Base-by-base conservation (phyloP, 1,139 yeast species). In the Protomyces arabidopsidicola region DNA sequence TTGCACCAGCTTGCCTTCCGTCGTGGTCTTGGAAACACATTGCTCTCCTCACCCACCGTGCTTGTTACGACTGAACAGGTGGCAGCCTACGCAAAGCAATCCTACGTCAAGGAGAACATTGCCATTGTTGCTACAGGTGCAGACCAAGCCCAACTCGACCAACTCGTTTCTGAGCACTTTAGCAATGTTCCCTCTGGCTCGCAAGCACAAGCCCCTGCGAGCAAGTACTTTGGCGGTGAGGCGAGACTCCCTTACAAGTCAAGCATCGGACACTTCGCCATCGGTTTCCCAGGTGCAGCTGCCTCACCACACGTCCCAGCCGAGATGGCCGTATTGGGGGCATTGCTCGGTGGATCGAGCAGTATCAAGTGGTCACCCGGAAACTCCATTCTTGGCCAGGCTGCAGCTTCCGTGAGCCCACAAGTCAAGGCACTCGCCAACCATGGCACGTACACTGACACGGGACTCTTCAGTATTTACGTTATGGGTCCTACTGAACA, bases 11-110 rank as follows among this genome's bases (percentile, higher is more conserved):
- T 85, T 66, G 84, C 96, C 57, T 93, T 88, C 85, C 88, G 95
- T 82, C 81, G 78, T 69, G 98, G 97, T 63, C 84, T 89, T 73
- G 98, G 97, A 72, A 84, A 86, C 78, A 87, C 97, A 70, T 81
- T 90, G 72, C 82, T 82, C 75, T 89, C 84, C 74, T 88, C 88
- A 75, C 88, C 90, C 65, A 77, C 77, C 63, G 77, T 78, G 69
- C 77, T 79, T 68, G 78, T 86, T 69, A 70, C 89, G 56, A 73
- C 84, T 65, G 90, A 86, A 65, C 90, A 86, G 68, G 80, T 93
- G 73, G 80, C 82, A 72, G 76, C 76, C 60, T 89, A 80, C 73
- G 93, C 96, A 69, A 77, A 82, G 70, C 78, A 83, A 72, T 88
- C 83, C 62, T 90, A 85, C 81, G 82, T 85, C 70, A 80, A 84